These are phyloP conservation scores for Phaeoacremonium minimum DNA, from an alignment of 2,329 filamentous ascomycete species.

Conservation along the genomic window DNA sequence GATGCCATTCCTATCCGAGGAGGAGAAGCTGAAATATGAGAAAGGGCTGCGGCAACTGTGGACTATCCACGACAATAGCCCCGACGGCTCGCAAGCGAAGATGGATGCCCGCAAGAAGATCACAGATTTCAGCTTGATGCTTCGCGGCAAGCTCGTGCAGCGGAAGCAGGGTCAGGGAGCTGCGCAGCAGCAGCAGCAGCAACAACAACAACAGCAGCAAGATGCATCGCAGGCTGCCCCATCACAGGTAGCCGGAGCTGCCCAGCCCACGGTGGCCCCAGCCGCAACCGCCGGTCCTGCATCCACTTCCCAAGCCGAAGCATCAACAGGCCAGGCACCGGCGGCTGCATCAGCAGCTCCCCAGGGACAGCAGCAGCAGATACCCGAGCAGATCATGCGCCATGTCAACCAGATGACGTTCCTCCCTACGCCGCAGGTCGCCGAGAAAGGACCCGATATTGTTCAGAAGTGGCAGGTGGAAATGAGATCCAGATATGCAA, in stretches of 20 bases:
- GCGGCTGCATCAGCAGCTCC: conserved; percentile 7
- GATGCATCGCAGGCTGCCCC: conserved; percentile 24
- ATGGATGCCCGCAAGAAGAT: conserved; percentile 52
- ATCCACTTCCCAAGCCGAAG: conserved; percentile 4
- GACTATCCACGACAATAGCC: conserved; percentile 43
- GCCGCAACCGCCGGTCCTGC: conserved; percentile 5
- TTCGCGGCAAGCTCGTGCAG: conserved; percentile 46
- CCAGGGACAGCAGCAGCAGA: background rate
- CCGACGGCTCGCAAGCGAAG: conserved; percentile 43
- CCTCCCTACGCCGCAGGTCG: conserved; percentile 33
- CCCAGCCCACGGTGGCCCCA: conserved; percentile 4
- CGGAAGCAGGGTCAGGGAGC: conserved; percentile 6
- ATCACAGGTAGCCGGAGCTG: conserved; percentile 10
- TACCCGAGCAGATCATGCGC: conserved; percentile 36
- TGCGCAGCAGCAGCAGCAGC: conserved; percentile 3
- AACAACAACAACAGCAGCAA: conserved; percentile 26
- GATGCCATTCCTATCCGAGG: conserved; percentile 43
- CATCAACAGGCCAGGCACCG: conserved; percentile 6
- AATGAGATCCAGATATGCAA: conserved; percentile 39
- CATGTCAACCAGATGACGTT: conserved; percentile 46
- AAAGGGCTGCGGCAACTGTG: conserved; percentile 50
- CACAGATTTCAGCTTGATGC: conserved; percentile 54
- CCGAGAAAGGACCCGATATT: conserved; percentile 37
- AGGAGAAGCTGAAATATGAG: conserved; percentile 57
- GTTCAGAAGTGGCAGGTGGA: conserved; percentile 43